Conservation (phyloP, 2,329 filamentous ascomycete genomes). For the Dactylonectria macrodidyma region DNA sequence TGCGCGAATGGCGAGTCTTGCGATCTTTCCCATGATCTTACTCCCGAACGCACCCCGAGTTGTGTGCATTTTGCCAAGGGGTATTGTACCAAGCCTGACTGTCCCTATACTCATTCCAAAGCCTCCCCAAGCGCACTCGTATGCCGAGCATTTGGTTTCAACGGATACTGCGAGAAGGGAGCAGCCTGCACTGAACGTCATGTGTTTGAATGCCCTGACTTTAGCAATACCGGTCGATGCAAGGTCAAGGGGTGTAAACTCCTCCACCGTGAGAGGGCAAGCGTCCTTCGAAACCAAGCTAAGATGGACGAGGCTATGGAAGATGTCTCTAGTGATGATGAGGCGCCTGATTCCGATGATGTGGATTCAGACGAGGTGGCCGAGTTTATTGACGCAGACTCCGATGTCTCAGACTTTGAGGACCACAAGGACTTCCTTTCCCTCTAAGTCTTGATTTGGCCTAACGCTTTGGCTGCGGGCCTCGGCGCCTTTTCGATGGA, state of each 20-base stretch:
- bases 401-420: slow-evolving; percentile 68
- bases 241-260: slow-evolving; percentile 86
- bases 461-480: not conserved
- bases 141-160: slow-evolving; percentile 86
- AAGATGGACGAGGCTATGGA: slow-evolving; percentile 70
- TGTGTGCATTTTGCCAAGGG: slow-evolving; percentile 93
- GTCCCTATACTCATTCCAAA: slow-evolving; percentile 88
- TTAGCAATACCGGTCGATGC: slow-evolving; percentile 91
- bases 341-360: slow-evolving; percentile 80
- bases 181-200: slow-evolving; percentile 84
- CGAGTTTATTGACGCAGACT: slow-evolving; percentile 73
- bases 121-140: slow-evolving; percentile 84
- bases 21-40: slow-evolving; percentile 91
- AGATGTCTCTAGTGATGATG: slow-evolving; percentile 86
- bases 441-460: slow-evolving; percentile 48
- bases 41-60: slow-evolving; percentile 85
- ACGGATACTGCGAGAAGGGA: slow-evolving; percentile 92
- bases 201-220: slow-evolving; percentile 94
- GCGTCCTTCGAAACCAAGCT: slow-evolving; percentile 79
- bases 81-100: slow-evolving; percentile 88
- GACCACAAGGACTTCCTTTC: slow-evolving; percentile 73
- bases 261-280: slow-evolving; percentile 89
- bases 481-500: not conserved
- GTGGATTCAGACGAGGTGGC: slow-evolving; percentile 83
- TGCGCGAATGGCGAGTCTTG: slow-evolving; percentile 86